These are phyloP conservation scores for Melastoma candidum DNA, from an alignment of 441 rosid genomes.

Conservation along the genomic window DNA sequence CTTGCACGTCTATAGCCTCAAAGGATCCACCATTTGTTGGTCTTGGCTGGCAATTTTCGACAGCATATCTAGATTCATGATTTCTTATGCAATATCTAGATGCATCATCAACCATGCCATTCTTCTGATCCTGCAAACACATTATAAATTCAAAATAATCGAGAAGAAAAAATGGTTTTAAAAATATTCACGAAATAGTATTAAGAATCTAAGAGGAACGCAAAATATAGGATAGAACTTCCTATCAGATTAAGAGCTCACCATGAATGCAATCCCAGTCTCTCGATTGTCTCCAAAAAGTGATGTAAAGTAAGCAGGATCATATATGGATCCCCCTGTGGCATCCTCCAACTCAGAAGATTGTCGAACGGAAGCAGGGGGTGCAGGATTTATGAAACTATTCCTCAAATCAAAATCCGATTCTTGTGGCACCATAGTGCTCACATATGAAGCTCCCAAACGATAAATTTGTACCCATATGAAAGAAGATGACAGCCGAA, in stretches of 20 bases:
- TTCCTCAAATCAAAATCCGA: constrained; percentile 64
- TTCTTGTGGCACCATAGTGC: constrained; percentile 34
- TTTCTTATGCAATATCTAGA: constrained; percentile 15
- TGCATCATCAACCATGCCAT: constrained; percentile 24
- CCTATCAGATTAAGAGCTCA: constrained; percentile 3
- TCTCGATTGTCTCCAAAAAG: constrained; percentile 57
- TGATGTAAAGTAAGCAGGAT: constrained; percentile 69
- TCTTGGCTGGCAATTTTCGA: constrained; percentile 40
- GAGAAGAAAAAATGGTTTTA: constrained; percentile 1
- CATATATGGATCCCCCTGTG: constrained; percentile 66
- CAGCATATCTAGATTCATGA: constrained; percentile 38
- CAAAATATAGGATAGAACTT: neutral
- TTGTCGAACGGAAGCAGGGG: constrained; percentile 37
- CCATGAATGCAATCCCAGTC: constrained; percentile 24
- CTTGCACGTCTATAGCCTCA: constrained; percentile 31
- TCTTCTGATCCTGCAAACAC: constrained; percentile 21
- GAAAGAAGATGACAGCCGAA: constrained; percentile 68
- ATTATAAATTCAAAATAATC: neutral
- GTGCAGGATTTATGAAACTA: constrained; percentile 58
- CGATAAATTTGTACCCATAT: constrained; percentile 91
- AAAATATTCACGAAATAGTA: neutral
- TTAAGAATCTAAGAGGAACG: neutral
- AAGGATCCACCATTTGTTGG: constrained; percentile 27
- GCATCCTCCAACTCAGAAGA: constrained; percentile 46
- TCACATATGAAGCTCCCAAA: constrained; percentile 53